These are phyloP conservation scores for Lepidium didymum DNA, from an alignment of 345 rosid genomes.

Conservation along the genomic window DNA sequence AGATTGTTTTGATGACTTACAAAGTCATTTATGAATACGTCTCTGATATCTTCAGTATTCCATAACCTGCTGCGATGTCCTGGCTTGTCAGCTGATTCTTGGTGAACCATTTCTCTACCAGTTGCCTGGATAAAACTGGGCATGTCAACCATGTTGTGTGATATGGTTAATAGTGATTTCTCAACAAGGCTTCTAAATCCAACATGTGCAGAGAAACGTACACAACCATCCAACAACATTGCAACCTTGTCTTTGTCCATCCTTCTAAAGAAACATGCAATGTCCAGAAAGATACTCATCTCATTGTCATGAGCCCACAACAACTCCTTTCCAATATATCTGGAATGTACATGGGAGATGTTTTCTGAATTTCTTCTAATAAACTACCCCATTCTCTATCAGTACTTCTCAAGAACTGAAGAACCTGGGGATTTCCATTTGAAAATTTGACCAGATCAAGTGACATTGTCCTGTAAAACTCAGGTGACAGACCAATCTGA, in stretches of 20 bases:
- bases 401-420: background rate
- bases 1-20: background rate
- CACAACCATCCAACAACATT: constrained; percentile 30
- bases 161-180: constrained; percentile 25
- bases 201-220: constrained; percentile 23
- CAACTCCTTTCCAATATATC: constrained; percentile 18
- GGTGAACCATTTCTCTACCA: constrained; percentile 21
- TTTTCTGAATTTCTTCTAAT: background rate
- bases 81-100: constrained; percentile 19
- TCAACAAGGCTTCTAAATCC: constrained; percentile 30
- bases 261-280: constrained; percentile 32
- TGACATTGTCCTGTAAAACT: background rate
- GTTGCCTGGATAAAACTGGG: constrained; percentile 25
- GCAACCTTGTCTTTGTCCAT: constrained; percentile 12
- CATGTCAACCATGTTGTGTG: constrained; percentile 10
- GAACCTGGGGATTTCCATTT: constrained; percentile 24
- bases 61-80: constrained; percentile 27
- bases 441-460: constrained; percentile 17
- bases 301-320: constrained; percentile 29
- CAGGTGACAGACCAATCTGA: background rate
- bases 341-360: constrained; percentile 5
- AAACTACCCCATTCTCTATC: background rate
- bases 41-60: background rate
- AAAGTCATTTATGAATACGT: background rate
- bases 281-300: constrained; percentile 30